Evolutionary conservation across 305 asterid genomes (phyloP).

Genomic region (Ajuga reptans): DNA sequence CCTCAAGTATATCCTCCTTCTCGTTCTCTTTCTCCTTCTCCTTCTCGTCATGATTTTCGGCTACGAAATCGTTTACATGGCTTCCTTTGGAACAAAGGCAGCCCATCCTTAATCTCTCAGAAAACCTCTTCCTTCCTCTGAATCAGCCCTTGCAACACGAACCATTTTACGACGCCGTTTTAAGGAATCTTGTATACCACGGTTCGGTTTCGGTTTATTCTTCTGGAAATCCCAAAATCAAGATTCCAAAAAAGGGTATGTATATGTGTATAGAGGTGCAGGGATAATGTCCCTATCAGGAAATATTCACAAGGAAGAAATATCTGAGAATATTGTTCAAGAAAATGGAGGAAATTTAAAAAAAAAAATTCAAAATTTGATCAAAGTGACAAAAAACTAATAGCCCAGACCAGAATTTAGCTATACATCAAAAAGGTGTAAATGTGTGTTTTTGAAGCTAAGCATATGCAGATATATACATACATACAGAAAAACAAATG

Average conservation of each 20-base stretch:
- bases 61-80: conserved; percentile 33
- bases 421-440: conserved; percentile 29
- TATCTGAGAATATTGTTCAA: not conserved
- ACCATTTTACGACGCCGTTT: not conserved
- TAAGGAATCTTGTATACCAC: not conserved
- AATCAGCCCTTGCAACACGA: conserved; percentile 20
- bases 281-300: conserved; percentile 12
- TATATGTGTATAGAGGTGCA: not conserved
- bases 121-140: not conserved
- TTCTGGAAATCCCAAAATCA: conserved; percentile 15
- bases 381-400: conserved; percentile 23
- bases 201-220: not conserved
- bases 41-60: conserved; percentile 30
- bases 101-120: conserved; percentile 47
- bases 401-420: conserved; percentile 65
- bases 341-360: not conserved
- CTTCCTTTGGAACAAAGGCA: conserved; percentile 73
- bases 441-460: not conserved
- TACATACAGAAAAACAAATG: conserved; percentile 23
- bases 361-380: not conserved
- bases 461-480: conserved; percentile 41
- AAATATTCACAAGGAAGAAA: conserved; percentile 1
- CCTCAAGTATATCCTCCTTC: conserved; percentile 29
- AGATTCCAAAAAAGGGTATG: not conserved
- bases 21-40: conserved; percentile 21